Conservation (phyloP, 176 grass and related monocot species). For the Triticum monococcum region DNA sequence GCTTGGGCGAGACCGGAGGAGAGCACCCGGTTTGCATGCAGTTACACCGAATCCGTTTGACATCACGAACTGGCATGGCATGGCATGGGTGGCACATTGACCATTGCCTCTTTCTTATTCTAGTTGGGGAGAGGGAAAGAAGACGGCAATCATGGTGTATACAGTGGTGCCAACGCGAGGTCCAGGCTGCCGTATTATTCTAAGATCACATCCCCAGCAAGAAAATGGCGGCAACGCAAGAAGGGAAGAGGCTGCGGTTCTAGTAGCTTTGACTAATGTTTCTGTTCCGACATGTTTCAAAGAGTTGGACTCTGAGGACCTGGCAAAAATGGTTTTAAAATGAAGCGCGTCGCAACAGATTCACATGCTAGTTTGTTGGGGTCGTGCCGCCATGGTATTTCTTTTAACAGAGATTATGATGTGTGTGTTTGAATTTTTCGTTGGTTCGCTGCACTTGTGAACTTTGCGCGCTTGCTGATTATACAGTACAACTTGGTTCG, state of each 20-base stretch:
- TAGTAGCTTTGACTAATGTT: conserved; percentile 23
- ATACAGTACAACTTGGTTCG: background rate
- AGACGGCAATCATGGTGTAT: conserved; percentile 6
- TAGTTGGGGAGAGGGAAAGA: background rate
- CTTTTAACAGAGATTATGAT: background rate
- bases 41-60: conserved; percentile 40
- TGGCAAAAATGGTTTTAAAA: background rate
- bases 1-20: conserved; percentile 13
- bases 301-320: conserved; percentile 13
- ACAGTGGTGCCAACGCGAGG: background rate
- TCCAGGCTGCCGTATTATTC: background rate
- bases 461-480: background rate
- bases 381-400: background rate
- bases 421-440: background rate
- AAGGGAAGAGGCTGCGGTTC: background rate
- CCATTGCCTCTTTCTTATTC: background rate
- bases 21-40: background rate
- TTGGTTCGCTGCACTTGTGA: background rate
- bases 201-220: background rate
- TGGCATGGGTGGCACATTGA: background rate
- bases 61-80: background rate
- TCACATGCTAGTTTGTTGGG: conserved; percentile 23
- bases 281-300: conserved; percentile 40
- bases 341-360: background rate
- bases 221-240: background rate